phyloP scores from a whole-genome alignment of 2,329 filamentous ascomycete genomes.

The Rhinocladiella similis region DNA sequence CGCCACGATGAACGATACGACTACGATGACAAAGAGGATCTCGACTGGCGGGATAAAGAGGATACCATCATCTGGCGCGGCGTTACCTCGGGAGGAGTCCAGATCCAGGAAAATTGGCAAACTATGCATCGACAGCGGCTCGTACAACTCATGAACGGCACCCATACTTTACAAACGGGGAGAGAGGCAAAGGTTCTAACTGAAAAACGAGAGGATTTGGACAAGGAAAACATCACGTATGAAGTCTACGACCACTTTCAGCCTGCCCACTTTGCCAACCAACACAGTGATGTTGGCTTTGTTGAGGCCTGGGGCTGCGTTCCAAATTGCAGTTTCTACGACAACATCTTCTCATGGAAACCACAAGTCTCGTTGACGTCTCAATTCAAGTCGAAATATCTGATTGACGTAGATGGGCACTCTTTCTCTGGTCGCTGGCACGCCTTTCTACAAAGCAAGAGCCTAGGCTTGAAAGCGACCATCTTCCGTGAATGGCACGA shows the following conservation, averaged over 20 bases:
- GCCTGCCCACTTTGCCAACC: conserved; percentile 34
- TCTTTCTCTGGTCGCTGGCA: conserved; percentile 44
- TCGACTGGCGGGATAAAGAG: conserved; percentile 59
- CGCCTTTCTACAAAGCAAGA: conserved; percentile 48
- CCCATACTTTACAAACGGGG: conserved; percentile 29
- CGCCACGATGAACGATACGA: conserved; percentile 59
- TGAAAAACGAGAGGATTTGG: conserved; percentile 23
- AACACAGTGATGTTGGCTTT: conserved; percentile 42
- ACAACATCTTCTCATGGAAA: conserved; percentile 33
- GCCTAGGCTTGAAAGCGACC: conserved; percentile 53
- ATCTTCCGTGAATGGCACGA: conserved; percentile 59
- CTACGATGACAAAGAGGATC: conserved; percentile 57
- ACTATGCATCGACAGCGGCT: conserved; percentile 42
- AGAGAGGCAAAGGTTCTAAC: conserved; percentile 33
- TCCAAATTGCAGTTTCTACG: conserved; percentile 41
- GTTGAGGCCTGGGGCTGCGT: conserved; percentile 38
- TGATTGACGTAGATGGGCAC: conserved; percentile 42
- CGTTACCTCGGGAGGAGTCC: conserved; percentile 62
- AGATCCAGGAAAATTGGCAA: conserved; percentile 43
- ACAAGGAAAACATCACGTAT: conserved; percentile 27
- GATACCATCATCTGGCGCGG: conserved; percentile 64
- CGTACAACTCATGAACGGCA: conserved; percentile 38
- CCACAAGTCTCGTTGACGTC: conserved; percentile 32
- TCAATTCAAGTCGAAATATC: conserved; percentile 39
- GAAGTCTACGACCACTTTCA: conserved; percentile 32